A percentile compares a stretch with the other conserved stretches of the same genome.
Conservation (phyloP, 495 filamentous ascomycete genomes). For the Neurospora tetraspora region DNA sequence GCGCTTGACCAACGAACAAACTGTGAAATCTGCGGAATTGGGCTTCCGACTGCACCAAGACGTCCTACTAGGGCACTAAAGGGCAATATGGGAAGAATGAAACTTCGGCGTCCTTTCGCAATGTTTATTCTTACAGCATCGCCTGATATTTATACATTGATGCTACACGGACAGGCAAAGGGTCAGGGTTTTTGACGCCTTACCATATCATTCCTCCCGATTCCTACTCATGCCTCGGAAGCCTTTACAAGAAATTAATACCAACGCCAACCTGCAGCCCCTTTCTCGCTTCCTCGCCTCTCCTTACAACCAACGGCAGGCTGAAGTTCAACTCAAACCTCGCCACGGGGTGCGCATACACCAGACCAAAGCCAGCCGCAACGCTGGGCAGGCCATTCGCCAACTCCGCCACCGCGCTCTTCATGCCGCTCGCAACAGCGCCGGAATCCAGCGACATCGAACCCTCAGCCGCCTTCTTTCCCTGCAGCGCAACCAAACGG, state of each 20-base stretch:
- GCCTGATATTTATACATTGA: not conserved
- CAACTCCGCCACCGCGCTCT: conserved; percentile 52
- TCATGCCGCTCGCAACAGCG: conserved; percentile 39
- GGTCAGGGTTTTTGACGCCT: not conserved
- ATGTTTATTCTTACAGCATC: not conserved
- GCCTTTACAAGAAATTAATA: conserved; percentile 72
- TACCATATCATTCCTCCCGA: not conserved
- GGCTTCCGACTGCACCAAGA: not conserved
- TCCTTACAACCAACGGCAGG: conserved; percentile 69
- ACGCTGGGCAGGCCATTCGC: conserved; percentile 69
- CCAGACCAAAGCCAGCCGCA: conserved; percentile 78
- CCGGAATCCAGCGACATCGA: conserved; percentile 22
- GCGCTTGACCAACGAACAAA: too few species aligned
- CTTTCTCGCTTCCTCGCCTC: conserved; percentile 79
- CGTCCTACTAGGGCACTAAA: not conserved
- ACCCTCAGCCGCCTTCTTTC: conserved; percentile 26
- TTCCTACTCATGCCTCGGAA: not conserved
- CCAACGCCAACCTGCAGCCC: conserved; percentile 89
- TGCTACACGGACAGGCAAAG: not conserved
- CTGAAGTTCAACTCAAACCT: conserved; percentile 94
- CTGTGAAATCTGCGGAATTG: not conserved
- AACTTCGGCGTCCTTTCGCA: not conserved
- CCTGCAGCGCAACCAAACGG: conserved; percentile 63
- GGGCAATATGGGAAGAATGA: not conserved
- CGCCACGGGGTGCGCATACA: conserved; percentile 87